These are phyloP conservation scores for Phytophthora fragariae DNA, from an alignment of 352 stramenopile genomes.

Conservation along the genomic window DNA sequence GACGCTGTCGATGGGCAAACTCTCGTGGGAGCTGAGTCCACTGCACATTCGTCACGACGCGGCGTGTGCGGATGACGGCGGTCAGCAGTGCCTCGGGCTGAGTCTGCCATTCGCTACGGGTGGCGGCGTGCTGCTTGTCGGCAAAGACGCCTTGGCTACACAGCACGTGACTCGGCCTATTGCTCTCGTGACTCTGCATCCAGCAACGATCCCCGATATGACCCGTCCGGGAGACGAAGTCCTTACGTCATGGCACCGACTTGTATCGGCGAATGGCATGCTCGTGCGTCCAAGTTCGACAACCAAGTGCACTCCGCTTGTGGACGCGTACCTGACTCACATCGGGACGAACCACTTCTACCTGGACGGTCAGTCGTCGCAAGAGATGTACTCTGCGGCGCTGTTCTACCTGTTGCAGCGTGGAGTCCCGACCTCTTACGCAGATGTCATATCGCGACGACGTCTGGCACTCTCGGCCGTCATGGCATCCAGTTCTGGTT, in stretches of 20 bases:
- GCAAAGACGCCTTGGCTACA: conserved; percentile 36
- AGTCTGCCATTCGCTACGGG: conserved; percentile 40
- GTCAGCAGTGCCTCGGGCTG: conserved; percentile 42
- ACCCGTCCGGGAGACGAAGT: conserved; percentile 15
- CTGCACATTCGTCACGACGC: conserved; percentile 38
- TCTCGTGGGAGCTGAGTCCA: conserved; percentile 43
- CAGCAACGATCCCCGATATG: conserved; percentile 31
- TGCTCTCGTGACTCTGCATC: conserved; percentile 29
- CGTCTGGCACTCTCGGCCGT: conserved; percentile 30
- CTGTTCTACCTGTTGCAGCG: conserved; percentile 65
- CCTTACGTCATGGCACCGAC: conserved; percentile 40
- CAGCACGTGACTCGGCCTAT: conserved; percentile 23
- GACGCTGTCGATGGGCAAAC: conserved; percentile 51
- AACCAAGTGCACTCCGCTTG: conserved; percentile 31
- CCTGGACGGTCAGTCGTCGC: conserved; percentile 26
- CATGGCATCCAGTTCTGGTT: conserved; percentile 30
- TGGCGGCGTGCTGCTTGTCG: conserved; percentile 38
- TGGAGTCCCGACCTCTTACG: conserved; percentile 40
- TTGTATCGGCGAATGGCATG: conserved; percentile 37
- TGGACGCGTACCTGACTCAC: conserved; percentile 52
- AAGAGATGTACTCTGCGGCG: conserved; percentile 46
- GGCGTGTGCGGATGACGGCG: conserved; percentile 32
- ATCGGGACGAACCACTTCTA: conserved; percentile 43
- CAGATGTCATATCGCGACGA: conserved; percentile 30
- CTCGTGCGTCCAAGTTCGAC: conserved; percentile 32